These are phyloP conservation scores for Chytriomyces sp. DNA, from an alignment of 192 early-diverging fungal genomes.

Conservation along the genomic window DNA sequence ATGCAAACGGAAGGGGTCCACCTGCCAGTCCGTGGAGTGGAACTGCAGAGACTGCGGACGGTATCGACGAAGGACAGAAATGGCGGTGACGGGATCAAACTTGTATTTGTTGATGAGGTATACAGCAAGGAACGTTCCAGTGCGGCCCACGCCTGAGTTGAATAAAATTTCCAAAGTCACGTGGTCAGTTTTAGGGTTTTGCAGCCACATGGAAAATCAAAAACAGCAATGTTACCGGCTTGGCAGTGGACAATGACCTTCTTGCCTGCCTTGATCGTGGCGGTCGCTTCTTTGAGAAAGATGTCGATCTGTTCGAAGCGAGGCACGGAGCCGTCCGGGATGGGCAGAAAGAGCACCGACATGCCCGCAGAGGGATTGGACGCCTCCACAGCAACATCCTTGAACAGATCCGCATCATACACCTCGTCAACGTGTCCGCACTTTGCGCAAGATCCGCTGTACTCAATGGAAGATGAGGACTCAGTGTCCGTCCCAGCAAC, in stretches of 20 bases:
- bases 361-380: not conserved
- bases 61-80: slow-evolving; percentile 39
- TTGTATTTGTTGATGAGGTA: slow-evolving; percentile 54
- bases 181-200: too few species aligned
- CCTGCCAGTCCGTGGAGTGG: slow-evolving; percentile 51
- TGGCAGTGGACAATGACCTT: slow-evolving; percentile 58
- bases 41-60: slow-evolving; percentile 59
- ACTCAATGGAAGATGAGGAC: not conserved
- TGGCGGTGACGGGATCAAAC: slow-evolving; percentile 43
- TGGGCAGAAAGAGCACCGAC: slow-evolving; percentile 50
- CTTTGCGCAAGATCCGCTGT: slow-evolving; percentile 17
- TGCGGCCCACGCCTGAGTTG: slow-evolving; percentile 52
- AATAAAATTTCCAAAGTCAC: too few species aligned
- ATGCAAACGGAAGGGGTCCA: slow-evolving; percentile 47
- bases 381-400: slow-evolving; percentile 29
- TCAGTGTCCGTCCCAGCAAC: too few species aligned
- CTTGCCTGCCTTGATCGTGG: slow-evolving; percentile 39
- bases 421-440: slow-evolving; percentile 35
- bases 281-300: slow-evolving; percentile 43
- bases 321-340: slow-evolving; percentile 54
- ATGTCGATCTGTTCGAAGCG: slow-evolving; percentile 39
- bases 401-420: slow-evolving; percentile 48
- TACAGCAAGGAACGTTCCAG: slow-evolving; percentile 53
- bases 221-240: slow-evolving; percentile 23
- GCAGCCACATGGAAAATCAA: too few species aligned